Percentiles rank a stretch among this genome's conserved stretches.
Evolutionary conservation across 2,329 filamentous ascomycete species (phyloP).

Genomic region (Plectosphaerella plurivora): DNA sequence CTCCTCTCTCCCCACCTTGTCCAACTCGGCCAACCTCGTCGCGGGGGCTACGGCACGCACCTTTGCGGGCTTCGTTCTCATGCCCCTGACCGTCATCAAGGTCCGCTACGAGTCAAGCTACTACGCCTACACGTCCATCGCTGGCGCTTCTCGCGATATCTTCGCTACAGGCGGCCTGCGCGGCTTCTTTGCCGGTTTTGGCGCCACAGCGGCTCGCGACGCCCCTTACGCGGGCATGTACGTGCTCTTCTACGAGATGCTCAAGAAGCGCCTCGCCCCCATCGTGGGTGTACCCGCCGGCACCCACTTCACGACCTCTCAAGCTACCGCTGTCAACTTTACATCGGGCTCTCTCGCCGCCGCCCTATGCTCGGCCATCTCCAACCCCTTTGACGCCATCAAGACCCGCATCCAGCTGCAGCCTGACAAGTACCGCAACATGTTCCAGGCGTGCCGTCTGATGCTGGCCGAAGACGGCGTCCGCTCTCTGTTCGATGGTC

Average conservation of each 20-base stretch:
- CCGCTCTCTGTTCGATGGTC: constrained; percentile 76
- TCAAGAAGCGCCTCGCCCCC: constrained; percentile 58
- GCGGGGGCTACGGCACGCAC: constrained; percentile 82
- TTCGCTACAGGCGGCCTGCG: constrained; percentile 65
- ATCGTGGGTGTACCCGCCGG: constrained; percentile 5
- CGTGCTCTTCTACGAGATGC: constrained; percentile 86
- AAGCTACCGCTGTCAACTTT: constrained; percentile 58
- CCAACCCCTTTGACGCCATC: constrained; percentile 94
- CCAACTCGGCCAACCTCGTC: constrained; percentile 77
- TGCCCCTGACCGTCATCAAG: constrained; percentile 95
- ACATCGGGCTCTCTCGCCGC: constrained; percentile 76
- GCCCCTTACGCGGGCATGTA: constrained; percentile 97
- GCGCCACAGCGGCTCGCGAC: constrained; percentile 87
- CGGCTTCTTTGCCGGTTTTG: constrained; percentile 91
- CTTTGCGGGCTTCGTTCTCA: constrained; percentile 83
- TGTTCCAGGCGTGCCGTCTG: constrained; percentile 67
- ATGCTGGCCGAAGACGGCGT: constrained; percentile 82
- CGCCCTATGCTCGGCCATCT: constrained; percentile 77
- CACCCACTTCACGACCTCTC: constrained; percentile 5
- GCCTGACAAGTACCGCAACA: constrained; percentile 77
- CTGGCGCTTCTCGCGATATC: constrained; percentile 71
- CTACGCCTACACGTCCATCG: constrained; percentile 77
- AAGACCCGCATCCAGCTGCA: constrained; percentile 94
- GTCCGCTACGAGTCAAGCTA: constrained; percentile 89
- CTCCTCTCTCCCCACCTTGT: constrained; percentile 75